Evolutionary conservation across 495 filamentous ascomycete genomes (phyloP), one percentile per base, ranked within the genome.

Genomic region (Trichocladium uniseriatum): DNA sequence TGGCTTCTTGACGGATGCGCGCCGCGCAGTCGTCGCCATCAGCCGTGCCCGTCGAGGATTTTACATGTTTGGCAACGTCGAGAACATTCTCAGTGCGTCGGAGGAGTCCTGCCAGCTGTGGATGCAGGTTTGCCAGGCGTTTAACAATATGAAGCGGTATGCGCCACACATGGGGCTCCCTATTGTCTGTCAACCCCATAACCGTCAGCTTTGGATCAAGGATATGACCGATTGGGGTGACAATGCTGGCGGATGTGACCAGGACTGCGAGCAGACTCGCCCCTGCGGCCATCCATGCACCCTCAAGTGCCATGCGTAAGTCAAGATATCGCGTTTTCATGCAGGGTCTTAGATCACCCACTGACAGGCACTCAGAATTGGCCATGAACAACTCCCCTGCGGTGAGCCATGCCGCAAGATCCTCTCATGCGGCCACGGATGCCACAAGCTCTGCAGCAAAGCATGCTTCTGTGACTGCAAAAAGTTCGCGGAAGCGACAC

Each of bases 11-110:
- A 70, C 73, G 9, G 79, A 84, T 38, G 73, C 80, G 54, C 94
- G 94, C 53, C 79, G 91, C 52, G 77, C 89, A 11, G 91, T 90
- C 14, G 92, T 96, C 31, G 85, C 92, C 15, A 69, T 95, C 14
- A 95, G 89, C 45, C 83, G 91, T 41, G 92, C 91, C n/a, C 79
- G 77, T 34, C 68, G 80, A 8, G 90, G 92, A 0, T 79, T 96
- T 43, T 97, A 89, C 60, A 74, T 96, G 21, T 95, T 96, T 55
- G 91, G 92, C 3, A 87, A 94, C 54, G 77, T 77, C 13, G 55
- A 68, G 5, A 73, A 78, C 37, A 62, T 90, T 4, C 46, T 68
- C 5, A 18, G 36, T 1, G 51, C 74, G 47, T 57, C 52, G 28
- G 11, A 60, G 32, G 46, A 59, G 53, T 61, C 69, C 51, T 29